These are phyloP conservation scores for Phytophthora foliorum DNA, from an alignment of 352 stramenopile genomes.

Conservation along the genomic window DNA sequence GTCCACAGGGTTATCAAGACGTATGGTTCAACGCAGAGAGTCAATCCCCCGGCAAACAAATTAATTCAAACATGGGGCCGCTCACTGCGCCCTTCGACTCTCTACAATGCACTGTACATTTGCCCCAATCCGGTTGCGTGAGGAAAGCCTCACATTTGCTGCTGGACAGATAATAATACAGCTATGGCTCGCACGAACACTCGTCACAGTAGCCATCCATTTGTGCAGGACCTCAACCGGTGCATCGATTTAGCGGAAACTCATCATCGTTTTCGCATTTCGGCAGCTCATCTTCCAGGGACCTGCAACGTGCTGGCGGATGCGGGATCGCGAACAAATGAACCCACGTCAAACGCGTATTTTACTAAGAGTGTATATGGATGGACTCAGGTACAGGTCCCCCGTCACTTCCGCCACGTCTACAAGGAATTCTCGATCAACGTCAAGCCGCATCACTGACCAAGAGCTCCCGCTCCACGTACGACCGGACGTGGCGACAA, in stretches of 20 bases:
- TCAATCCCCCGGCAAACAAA: constrained; percentile 5
- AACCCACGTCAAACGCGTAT: background rate
- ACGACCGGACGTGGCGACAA: too few species aligned
- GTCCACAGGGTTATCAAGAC: constrained; percentile 9
- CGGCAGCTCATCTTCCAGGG: background rate
- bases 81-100: constrained; percentile 18
- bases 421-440: too few species aligned
- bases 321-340: background rate
- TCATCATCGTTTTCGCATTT: constrained; percentile 6
- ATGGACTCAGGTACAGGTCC: background rate
- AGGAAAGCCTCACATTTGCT: constrained; percentile 4
- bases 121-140: constrained; percentile 11
- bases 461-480: too few species aligned
- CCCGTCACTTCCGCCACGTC: too few species aligned
- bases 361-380: background rate
- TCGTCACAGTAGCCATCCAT: background rate
- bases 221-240: background rate
- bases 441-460: too few species aligned
- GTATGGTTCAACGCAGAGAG: constrained; percentile 23
- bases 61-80: constrained; percentile 21
- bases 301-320: background rate
- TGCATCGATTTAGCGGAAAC: background rate
- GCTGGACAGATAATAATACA: constrained; percentile 2
- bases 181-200: background rate
- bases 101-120: constrained; percentile 10